Percentiles rank a stretch among this genome's conserved stretches.
phyloP scores from a whole-genome alignment of 768 basidiomycete genomes.

The Coprinopsis sp. region DNA sequence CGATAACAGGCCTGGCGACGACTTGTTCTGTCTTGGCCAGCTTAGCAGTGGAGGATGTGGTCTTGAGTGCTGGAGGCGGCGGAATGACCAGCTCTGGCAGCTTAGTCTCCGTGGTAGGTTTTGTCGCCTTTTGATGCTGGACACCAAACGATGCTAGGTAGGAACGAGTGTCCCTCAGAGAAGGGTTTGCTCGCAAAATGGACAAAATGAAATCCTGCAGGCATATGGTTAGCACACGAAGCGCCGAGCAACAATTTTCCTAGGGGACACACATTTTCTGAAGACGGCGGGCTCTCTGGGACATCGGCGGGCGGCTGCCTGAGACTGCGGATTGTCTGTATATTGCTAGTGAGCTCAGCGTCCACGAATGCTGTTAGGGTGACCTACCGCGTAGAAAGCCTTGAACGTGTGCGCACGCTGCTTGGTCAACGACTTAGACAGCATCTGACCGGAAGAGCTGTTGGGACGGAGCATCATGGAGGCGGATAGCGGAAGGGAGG shows the following conservation, averaged over 20 bases:
- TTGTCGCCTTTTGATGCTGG: slow-evolving; percentile 38
- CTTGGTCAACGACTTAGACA: slow-evolving; percentile 17
- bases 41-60: slow-evolving; percentile 22
- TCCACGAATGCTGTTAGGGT: slow-evolving; percentile 6
- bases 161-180: slow-evolving; percentile 81
- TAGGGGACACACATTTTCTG: slow-evolving; percentile 45
- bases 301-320: slow-evolving; percentile 30
- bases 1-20: slow-evolving; percentile 50
- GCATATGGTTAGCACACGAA: slow-evolving; percentile 6
- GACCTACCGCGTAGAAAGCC: slow-evolving; percentile 54
- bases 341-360: slow-evolving; percentile 8
- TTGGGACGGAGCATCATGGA: slow-evolving; percentile 29
- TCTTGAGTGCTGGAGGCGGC: slow-evolving; percentile 23
- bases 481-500: slow-evolving; percentile 29
- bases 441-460: too few relatives aligned
- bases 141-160: slow-evolving; percentile 91
- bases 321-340: slow-evolving; percentile 39
- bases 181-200: slow-evolving; percentile 89
- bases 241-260: slow-evolving; percentile 6
- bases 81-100: slow-evolving; percentile 19
- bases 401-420: slow-evolving; percentile 38
- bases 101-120: slow-evolving; percentile 23
- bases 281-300: slow-evolving; percentile 34
- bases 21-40: slow-evolving; percentile 26
- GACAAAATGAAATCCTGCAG: slow-evolving; percentile 92